Base-by-base conservation (phyloP, 306 rosid species). In the Prunus salicina region DNA sequence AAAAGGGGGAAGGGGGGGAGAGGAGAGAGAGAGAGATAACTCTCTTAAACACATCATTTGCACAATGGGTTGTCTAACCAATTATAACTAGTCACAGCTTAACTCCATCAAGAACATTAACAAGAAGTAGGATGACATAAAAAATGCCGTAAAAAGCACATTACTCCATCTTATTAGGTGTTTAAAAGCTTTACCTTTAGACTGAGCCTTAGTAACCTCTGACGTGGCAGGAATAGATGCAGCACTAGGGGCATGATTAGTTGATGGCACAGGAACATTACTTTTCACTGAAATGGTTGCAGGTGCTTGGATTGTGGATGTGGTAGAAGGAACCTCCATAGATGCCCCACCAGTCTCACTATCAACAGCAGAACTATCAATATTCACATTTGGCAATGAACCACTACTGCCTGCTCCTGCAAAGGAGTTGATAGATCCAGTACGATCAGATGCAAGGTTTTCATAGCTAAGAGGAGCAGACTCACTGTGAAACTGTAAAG, bases 171-270 rank as follows among this genome's bases (percentile, higher is more conserved):
- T 11, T 5, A 73, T 67, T 24, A 47, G 38, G 66, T 66, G 52
- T 46, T 64, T n/a, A 76, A 67, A 74, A 64, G 62, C 34, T 64
- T 71, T 80, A 96, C 99, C 99, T 88, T 92, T 96, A 47, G 93
- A 82, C 58, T 87, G 97, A 63, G 68, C 87, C 86, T 92, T 90
- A 57, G 92, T 53, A 78, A 57, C 88, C 78, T 79, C 30, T 15
- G 95, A 87, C 70, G 89, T 57, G 34, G 89, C 51, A 4, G 83
- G 68, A 78, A 66, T 76, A 12, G 80, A 75, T 12, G 78, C 46
- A 67, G 86, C 62, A 68, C 81, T 74, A 78, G 84, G 64, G 32
- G 62, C 88, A n/a, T 87, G 50, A 50, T 80, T 79, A 79, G 72
- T 73, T 4, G 82, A 51, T 66, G 86, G 86, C 77, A 47, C 57